These are phyloP conservation scores for Diphasiastrum complanatum DNA, from an alignment of 83 land plant species.

Conservation along the genomic window DNA sequence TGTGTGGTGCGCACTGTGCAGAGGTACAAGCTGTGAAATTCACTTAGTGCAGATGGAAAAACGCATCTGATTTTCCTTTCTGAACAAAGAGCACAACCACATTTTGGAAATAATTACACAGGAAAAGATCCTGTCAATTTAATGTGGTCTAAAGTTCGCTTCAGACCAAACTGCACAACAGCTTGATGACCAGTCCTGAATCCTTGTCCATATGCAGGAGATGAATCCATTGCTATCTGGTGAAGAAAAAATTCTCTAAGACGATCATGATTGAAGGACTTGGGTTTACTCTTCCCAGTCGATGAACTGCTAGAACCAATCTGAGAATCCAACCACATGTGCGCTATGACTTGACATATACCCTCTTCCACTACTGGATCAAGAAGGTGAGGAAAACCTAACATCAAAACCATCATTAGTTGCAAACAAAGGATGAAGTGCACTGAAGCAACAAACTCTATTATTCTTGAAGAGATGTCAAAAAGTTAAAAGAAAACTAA, in stretches of 20 bases:
- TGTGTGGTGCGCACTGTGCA: too few relatives aligned
- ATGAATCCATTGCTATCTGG: conserved; percentile 15
- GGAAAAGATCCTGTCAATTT: conserved; percentile 6
- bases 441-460: too few relatives aligned
- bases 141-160: conserved; percentile 1
- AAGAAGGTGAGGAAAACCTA: conserved; percentile 21
- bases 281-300: neutral
- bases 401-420: neutral
- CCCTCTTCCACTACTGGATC: conserved; percentile 82
- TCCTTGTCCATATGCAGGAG: conserved; percentile 12
- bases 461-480: too few relatives aligned
- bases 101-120: neutral
- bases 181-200: neutral
- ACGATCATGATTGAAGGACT: neutral
- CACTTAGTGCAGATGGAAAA: too few relatives aligned
- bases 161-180: conserved; percentile 4
- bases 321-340: conserved; percentile 88
- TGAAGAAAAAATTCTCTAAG: conserved; percentile 7
- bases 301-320: conserved; percentile 31
- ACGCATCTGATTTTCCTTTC: too few relatives aligned
- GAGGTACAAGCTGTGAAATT: too few relatives aligned
- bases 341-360: conserved; percentile 75
- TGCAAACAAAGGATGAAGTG: neutral
- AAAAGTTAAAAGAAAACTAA: too few relatives aligned
- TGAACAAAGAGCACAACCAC: too few relatives aligned